Percentiles rank a stretch among this genome's conserved stretches.
These are phyloP conservation scores for Pythium myriotylum DNA, from an alignment of 352 stramenopile species.

Conservation along the genomic window DNA sequence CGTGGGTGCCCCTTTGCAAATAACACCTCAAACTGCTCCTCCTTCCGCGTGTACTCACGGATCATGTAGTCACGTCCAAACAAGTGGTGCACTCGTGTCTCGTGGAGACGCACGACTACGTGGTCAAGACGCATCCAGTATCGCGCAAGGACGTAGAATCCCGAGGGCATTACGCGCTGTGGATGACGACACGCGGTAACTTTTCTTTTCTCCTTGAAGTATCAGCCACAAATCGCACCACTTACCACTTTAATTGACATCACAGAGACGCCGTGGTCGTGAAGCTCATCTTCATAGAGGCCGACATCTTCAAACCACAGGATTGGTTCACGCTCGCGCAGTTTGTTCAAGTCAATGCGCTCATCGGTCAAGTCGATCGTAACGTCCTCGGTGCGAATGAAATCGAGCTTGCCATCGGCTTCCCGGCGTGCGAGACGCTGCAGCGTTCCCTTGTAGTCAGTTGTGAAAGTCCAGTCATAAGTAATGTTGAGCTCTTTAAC, in stretches of 20 bases:
- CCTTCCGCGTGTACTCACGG: slow-evolving; percentile 82
- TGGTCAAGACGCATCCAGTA: slow-evolving; percentile 88
- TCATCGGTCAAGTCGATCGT: slow-evolving; percentile 47
- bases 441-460: slow-evolving; percentile 79
- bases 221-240: no score
- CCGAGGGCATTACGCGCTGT: slow-evolving; percentile 83
- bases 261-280: slow-evolving; percentile 77
- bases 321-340: slow-evolving; percentile 82
- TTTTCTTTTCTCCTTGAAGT: no score
- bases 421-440: slow-evolving; percentile 43
- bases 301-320: slow-evolving; percentile 84
- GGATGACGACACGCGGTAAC: neutral
- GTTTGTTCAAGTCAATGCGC: slow-evolving; percentile 75
- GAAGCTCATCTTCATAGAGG: slow-evolving; percentile 83
- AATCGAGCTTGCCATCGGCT: neutral
- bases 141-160: slow-evolving; percentile 75
- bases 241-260: slow-evolving; percentile 87
- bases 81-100: slow-evolving; percentile 83
- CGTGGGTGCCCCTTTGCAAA: slow-evolving; percentile 68
- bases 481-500: slow-evolving; percentile 85
- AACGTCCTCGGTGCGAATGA: slow-evolving; percentile 36
- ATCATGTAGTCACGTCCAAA: slow-evolving; percentile 75
- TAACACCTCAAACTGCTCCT: slow-evolving; percentile 69
- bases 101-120: slow-evolving; percentile 75
- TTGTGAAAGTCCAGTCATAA: slow-evolving; percentile 88